These are phyloP conservation scores for Filobasidium floriforme DNA, from an alignment of 768 basidiomycete species.

Conservation along the genomic window DNA sequence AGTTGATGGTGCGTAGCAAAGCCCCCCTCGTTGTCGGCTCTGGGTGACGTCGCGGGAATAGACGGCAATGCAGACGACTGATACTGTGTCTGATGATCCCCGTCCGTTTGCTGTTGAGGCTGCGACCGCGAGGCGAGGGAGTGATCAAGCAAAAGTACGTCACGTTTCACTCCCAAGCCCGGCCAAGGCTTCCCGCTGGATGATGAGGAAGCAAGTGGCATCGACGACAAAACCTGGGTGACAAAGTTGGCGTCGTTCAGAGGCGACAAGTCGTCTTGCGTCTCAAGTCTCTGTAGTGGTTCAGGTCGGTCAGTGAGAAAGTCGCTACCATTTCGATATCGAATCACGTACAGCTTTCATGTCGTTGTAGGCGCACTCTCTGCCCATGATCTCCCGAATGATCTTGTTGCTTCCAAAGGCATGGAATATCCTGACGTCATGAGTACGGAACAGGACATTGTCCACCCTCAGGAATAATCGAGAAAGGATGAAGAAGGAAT, in stretches of 20 bases:
- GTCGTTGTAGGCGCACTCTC: conserved; percentile 79
- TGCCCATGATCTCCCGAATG: conserved; percentile 74
- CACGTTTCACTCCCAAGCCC: conserved; percentile 61
- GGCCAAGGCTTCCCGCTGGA: conserved; percentile 74
- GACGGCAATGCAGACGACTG: background rate
- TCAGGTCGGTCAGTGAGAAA: background rate
- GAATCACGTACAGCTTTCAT: conserved; percentile 60
- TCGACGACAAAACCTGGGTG: conserved; percentile 29
- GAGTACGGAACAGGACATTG: conserved; percentile 80
- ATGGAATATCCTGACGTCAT: conserved; percentile 84
- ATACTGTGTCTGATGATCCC: background rate
- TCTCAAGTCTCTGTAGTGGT: conserved; percentile 32
- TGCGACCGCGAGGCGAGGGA: too few relatives aligned
- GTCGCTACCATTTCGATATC: background rate
- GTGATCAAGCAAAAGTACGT: conserved; percentile 47
- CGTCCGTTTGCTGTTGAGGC: background rate
- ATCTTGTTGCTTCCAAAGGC: conserved; percentile 57
- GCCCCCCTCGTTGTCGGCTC: background rate
- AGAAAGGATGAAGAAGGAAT: conserved; percentile 79
- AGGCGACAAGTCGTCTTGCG: conserved; percentile 65
- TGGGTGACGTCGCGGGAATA: background rate
- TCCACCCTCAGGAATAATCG: conserved; percentile 93
- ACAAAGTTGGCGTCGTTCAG: conserved; percentile 82
- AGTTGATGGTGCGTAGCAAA: background rate
- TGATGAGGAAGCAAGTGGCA: conserved; percentile 49